Evolutionary conservation across 495 filamentous ascomycete genomes (phyloP).

Genomic region (Halenospora varia): DNA sequence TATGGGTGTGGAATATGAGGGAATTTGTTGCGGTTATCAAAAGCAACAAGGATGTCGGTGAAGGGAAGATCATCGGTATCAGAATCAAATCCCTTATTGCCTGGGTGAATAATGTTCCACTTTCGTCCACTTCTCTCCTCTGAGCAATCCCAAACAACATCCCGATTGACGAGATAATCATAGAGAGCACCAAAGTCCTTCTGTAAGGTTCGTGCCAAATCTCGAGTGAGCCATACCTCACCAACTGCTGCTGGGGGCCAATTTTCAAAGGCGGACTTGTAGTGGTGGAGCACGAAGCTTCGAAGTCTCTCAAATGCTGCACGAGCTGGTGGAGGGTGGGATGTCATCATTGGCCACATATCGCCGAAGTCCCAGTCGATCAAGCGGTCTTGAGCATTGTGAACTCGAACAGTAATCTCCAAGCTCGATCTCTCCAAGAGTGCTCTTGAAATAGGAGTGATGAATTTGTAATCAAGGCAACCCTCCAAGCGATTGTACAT

Average conservation of each 20-base stretch:
- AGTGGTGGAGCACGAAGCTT: conserved; percentile 51
- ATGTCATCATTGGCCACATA: conserved; percentile 52
- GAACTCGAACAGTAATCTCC: conserved; percentile 58
- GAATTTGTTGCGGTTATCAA: conserved; percentile 59
- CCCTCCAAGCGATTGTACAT: conserved; percentile 52
- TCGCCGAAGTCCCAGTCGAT: conserved; percentile 55
- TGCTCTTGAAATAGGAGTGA: conserved; percentile 60
- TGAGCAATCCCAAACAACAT: conserved; percentile 59
- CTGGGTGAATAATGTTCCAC: conserved; percentile 46
- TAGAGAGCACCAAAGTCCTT: conserved; percentile 66
- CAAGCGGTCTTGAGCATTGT: conserved; percentile 56
- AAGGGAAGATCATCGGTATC: conserved; percentile 58
- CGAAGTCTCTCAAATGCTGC: conserved; percentile 51
- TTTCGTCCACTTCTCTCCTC: conserved; percentile 52
- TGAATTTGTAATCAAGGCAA: conserved; percentile 50
- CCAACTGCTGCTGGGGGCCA: conserved; percentile 49
- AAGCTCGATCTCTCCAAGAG: conserved; percentile 59
- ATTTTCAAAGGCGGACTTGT: conserved; percentile 45
- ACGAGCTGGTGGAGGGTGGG: conserved; percentile 32
- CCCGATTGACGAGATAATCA: conserved; percentile 68
- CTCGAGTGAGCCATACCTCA: conserved; percentile 56
- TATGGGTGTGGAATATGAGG: conserved; percentile 68
- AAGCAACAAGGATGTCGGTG: conserved; percentile 63
- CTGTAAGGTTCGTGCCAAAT: conserved; percentile 52
- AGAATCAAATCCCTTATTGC: conserved; percentile 49